These are phyloP conservation scores for Tetrahymena borealis DNA, from an alignment of 73 alveolate genomes.

Conservation along the genomic window DNA sequence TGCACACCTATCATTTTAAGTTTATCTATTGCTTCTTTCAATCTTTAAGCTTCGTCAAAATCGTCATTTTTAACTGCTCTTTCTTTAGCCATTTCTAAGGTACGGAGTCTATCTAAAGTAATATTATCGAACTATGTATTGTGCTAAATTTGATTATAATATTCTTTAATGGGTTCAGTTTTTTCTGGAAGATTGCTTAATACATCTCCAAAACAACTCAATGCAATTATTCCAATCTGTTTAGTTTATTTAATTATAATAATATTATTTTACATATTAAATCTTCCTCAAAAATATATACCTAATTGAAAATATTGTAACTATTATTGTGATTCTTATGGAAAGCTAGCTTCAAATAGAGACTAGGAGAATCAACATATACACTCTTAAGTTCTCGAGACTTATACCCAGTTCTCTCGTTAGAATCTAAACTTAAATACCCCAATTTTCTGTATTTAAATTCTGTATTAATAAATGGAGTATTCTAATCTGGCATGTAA, in stretches of 20 bases:
- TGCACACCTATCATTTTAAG: constrained; percentile 72
- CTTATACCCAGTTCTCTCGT: constrained; percentile 95
- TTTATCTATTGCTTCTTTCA: constrained; percentile 84
- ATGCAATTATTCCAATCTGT: constrained; percentile 73
- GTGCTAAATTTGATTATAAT: constrained; percentile 29
- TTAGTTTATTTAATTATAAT: constrained; percentile 46
- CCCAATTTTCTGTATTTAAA: constrained; percentile 96
- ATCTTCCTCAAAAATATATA: too few species aligned
- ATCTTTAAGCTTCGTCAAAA: constrained; percentile 83
- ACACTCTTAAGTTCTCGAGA: constrained; percentile 95
- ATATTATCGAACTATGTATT: constrained; percentile 58
- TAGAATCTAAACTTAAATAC: constrained; percentile 90
- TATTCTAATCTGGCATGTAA: constrained; percentile 79
- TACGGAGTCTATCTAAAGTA: constrained; percentile 63
- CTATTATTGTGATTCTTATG: constrained; percentile 82
- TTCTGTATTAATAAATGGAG: constrained; percentile 66
- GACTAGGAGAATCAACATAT: constrained; percentile 74
- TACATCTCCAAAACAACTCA: constrained; percentile 40
- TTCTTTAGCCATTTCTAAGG: constrained; percentile 69
- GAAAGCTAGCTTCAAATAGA: constrained; percentile 73
- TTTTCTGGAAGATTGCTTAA: constrained; percentile 16
- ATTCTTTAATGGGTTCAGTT: constrained; percentile 22
- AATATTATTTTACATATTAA: constrained; percentile 43
- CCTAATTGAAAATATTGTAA: constrained; percentile 74
- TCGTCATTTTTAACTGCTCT: constrained; percentile 79